These are phyloP conservation scores for Lactarius hengduanensis DNA, from an alignment of 768 basidiomycete genomes.

Conservation along the genomic window DNA sequence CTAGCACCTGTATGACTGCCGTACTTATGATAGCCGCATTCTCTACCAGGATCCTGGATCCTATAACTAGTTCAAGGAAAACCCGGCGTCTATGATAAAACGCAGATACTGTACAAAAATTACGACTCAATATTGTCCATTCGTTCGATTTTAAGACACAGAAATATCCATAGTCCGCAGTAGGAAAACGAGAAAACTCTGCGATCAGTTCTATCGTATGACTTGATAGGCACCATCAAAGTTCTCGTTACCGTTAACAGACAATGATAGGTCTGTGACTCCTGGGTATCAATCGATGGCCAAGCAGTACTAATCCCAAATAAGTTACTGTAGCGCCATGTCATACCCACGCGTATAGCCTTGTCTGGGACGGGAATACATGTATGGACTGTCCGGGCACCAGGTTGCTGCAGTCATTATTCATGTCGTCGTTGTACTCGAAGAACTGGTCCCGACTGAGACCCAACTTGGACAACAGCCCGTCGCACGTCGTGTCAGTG, in stretches of 20 bases:
- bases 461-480: not conserved
- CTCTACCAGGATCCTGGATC: not conserved
- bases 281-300: constrained; percentile 4
- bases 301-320: constrained; percentile 14
- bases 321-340: not conserved
- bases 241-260: constrained; percentile 2
- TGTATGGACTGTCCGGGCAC: constrained; percentile 5
- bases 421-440: constrained; percentile 16
- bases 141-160: not conserved
- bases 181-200: not conserved
- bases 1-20: not conserved
- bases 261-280: not conserved
- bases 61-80: not conserved
- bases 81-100: not conserved
- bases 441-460: not conserved
- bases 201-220: not conserved
- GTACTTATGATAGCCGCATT: not conserved
- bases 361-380: not conserved
- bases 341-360: not conserved
- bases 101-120: not conserved
- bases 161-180: not conserved
- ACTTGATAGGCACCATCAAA: too few relatives aligned
- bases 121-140: too few relatives aligned
- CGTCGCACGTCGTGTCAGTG: not conserved
- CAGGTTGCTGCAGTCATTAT: constrained; percentile 15